Conservation (phyloP, 306 rosid genomes). For the Nissolia schottii region DNA sequence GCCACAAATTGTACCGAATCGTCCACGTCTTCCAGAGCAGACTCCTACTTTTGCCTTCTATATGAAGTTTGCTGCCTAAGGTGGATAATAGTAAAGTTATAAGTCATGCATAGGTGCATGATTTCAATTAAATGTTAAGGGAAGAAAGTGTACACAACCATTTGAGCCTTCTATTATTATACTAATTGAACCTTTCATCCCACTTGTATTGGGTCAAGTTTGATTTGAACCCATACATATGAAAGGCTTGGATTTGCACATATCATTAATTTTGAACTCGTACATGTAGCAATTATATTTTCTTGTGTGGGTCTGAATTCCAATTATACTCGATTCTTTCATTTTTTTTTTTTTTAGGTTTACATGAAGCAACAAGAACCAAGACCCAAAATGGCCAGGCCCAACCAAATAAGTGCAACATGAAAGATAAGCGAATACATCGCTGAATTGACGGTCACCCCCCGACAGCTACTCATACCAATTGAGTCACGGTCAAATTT, state of each 20-base stretch:
- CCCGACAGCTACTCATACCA: background rate
- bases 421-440: too few species aligned
- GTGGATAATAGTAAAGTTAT: background rate
- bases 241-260: too few species aligned
- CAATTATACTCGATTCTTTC: too few species aligned
- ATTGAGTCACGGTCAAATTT: background rate
- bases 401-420: too few species aligned
- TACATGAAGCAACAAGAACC: too few species aligned
- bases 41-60: background rate
- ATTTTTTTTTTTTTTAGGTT: too few species aligned
- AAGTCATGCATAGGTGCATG: background rate
- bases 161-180: background rate
- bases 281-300: too few species aligned
- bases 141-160: background rate
- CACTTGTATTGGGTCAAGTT: background rate
- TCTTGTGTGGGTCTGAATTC: too few species aligned
- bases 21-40: background rate
- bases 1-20: too few species aligned
- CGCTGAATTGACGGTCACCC: background rate
- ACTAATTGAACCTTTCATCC: background rate
- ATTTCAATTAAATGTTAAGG: background rate
- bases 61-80: background rate
- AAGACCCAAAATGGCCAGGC: too few species aligned
- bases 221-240: background rate
- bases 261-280: too few species aligned